Evolutionary conservation across 805 yeast genomes (phyloP), one percentile per base, ranked within the genome.

Genomic region (Candida ipomoeae): DNA sequence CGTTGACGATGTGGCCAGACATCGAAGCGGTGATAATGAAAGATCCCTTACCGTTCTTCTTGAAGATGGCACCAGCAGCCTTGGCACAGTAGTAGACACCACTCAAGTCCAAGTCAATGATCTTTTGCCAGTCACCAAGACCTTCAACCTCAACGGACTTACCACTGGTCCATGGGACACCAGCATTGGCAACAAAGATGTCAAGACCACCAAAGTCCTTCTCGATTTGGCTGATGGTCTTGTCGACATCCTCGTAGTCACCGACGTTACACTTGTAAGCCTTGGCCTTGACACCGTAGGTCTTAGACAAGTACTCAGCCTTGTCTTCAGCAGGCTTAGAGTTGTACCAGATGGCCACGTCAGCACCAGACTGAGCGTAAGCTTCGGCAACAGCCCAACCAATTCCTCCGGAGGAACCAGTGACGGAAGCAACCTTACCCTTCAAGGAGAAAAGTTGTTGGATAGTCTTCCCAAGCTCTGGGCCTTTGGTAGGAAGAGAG

Each of bases 131-230:
- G 35, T 57, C 51, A 20, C 65, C 70, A 41, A 61, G 62, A 17
- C 70, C 71, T 39, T 70, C 66, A 34, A 63, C 73, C 31, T 72
- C 72, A 45, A 71, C 55, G 51, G 65, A 62, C 43, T 46, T 35
- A 21, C 62, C 62, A 20, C 79, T 74, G 20, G 81, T 77, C 95
- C 95, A 89, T 14, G 89, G 83, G 44, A 88, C 82, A 48, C 96
- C 96, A n/a, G 96, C 96, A 66, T 89, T 89, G 61, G 95, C 95
- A 38, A 89, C 95, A 61, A 87, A 85, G 37, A 88, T 71, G 67
- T 89, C 96, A 56, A 89, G 81, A 51, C 80, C 80, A 48, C 92
- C 94, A 64, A 89, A 89, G 64, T 87, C 95, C 56, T 70, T 57
- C 56, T 75, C 79, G 54, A 83, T 81, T 64, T 75, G 76, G 29